These are phyloP conservation scores for Hydrangea macrophylla DNA, from an alignment of 148 eudicot species.

Conservation along the genomic window DNA sequence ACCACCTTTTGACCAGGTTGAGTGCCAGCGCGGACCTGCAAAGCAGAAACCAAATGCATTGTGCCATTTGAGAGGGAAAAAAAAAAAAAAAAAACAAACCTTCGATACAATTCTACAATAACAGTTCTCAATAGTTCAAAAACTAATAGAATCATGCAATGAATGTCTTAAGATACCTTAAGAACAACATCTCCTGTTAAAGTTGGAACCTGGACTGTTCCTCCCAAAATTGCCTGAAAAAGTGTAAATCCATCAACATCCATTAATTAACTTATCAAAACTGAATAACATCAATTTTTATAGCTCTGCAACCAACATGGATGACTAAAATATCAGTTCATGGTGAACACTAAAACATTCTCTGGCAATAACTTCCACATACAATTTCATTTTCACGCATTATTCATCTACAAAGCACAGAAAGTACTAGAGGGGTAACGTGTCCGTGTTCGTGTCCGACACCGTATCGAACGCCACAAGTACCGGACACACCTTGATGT, in stretches of 20 bases:
- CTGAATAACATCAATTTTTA: too few relatives aligned
- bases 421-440: too few relatives aligned
- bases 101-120: too few relatives aligned
- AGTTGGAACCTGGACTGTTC: slow-evolving; percentile 93
- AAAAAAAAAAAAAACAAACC: background rate
- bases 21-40: slow-evolving; percentile 90
- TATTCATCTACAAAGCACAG: too few relatives aligned
- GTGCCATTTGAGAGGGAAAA: background rate
- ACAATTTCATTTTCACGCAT: too few relatives aligned
- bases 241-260: background rate
- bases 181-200: slow-evolving; percentile 87
- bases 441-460: too few relatives aligned
- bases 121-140: background rate
- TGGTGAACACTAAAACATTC: too few relatives aligned
- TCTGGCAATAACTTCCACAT: too few relatives aligned
- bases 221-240: slow-evolving; percentile 91
- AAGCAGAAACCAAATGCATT: background rate
- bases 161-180: slow-evolving; percentile 48
- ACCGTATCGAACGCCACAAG: too few relatives aligned
- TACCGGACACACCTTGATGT: too few relatives aligned
- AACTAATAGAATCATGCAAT: background rate
- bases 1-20: slow-evolving; percentile 99
- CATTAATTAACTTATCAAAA: slow-evolving; percentile 5
- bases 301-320: too few relatives aligned
- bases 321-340: too few relatives aligned